A percentile compares a stretch with the other conserved stretches of the same genome.
Evolutionary conservation across 345 rosid genomes (phyloP).

Genomic region (Populus alba): DNA sequence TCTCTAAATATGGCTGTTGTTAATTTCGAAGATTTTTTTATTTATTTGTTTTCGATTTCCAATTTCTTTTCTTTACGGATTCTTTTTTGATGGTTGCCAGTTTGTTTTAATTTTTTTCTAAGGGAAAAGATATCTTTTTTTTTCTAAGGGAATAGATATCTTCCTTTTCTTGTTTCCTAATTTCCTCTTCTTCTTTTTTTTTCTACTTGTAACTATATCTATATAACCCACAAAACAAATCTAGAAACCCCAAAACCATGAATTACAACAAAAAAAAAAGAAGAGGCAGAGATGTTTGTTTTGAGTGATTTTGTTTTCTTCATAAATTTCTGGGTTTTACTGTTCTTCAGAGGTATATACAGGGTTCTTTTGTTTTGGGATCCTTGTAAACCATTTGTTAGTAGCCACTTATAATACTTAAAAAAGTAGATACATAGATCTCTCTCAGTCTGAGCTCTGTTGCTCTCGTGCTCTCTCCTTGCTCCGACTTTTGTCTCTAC

Average conservation of each 20-base stretch:
- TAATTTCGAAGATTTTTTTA: background rate
- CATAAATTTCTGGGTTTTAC: background rate
- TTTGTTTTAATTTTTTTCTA: background rate
- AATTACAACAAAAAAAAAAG: background rate
- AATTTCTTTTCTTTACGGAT: background rate
- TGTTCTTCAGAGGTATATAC: background rate
- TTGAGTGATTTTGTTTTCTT: background rate
- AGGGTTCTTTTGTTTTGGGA: background rate
- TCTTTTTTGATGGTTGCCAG: background rate
- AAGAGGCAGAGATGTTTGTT: slow-evolving; percentile 4
- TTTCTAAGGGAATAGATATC: background rate
- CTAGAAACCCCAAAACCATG: background rate
- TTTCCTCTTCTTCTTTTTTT: background rate
- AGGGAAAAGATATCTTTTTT: background rate
- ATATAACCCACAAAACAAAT: too few relatives aligned
- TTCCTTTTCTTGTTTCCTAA: background rate
- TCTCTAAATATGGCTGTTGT: background rate
- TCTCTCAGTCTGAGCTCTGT: background rate
- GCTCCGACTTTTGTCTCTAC: background rate
- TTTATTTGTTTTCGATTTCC: background rate
- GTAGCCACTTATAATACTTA: slow-evolving; percentile 8
- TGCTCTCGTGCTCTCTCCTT: background rate
- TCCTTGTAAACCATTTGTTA: slow-evolving; percentile 4
- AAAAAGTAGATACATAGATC: background rate
- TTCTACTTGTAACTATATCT: background rate